A percentile compares a stretch with the other conserved stretches of the same genome.
Conservation (phyloP, 345 rosid genomes). For the Balakata baccata region DNA sequence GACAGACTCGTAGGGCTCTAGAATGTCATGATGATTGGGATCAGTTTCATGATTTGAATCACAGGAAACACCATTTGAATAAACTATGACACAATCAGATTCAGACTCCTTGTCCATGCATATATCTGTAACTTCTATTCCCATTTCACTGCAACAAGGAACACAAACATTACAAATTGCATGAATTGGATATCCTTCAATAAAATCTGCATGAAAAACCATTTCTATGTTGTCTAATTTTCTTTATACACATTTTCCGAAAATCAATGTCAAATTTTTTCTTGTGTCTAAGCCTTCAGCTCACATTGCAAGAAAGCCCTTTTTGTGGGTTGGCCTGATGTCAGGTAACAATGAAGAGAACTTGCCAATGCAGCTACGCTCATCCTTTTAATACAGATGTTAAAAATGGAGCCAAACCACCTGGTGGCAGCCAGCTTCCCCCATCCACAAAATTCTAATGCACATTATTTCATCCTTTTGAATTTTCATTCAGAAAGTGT, state of each 20-base stretch:
- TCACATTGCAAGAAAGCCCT: not conserved
- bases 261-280: no score
- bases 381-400: slow-evolving; percentile 1
- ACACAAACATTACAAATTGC: slow-evolving; percentile 7
- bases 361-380: no score
- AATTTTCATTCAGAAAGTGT: not conserved
- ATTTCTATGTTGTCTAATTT: not conserved
- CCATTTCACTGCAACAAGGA: slow-evolving; percentile 42
- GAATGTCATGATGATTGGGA: slow-evolving; percentile 37
- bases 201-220: slow-evolving; percentile 2
- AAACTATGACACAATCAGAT: slow-evolving; percentile 53
- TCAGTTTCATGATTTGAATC: slow-evolving; percentile 40
- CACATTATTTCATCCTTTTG: not conserved
- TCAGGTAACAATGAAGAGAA: not conserved
- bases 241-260: not conserved
- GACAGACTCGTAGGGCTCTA: slow-evolving; percentile 44
- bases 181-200: slow-evolving; percentile 5
- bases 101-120: slow-evolving; percentile 85
- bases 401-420: slow-evolving; percentile 9
- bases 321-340: not conserved
- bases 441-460: not conserved
- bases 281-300: not conserved
- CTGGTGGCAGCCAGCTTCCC: slow-evolving; percentile 5
- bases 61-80: slow-evolving; percentile 45
- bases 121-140: slow-evolving; percentile 53